These are phyloP conservation scores for Narthecium ossifragum DNA, from an alignment of 106 monocot species.

Conservation along the genomic window DNA sequence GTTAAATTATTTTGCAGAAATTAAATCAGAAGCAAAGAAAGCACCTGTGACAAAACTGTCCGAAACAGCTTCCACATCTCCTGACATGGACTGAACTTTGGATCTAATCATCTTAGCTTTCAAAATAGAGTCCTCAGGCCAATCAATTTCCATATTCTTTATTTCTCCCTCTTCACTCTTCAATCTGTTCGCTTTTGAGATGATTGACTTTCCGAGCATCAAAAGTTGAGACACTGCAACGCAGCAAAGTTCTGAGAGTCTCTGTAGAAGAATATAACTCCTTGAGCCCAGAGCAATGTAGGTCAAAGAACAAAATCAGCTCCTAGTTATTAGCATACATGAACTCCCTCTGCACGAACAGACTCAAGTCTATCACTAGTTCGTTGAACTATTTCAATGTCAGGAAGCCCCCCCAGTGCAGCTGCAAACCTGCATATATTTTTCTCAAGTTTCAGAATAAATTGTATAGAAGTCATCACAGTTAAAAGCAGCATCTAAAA, in stretches of 20 bases:
- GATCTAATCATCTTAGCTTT: conserved; percentile 88
- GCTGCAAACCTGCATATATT: conserved; percentile 79
- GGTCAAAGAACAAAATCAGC: too few species aligned
- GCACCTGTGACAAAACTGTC: conserved; percentile 75
- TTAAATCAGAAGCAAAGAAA: too few species aligned
- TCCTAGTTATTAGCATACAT: conserved; percentile 46
- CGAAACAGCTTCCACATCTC: conserved; percentile 66
- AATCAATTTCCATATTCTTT: conserved; percentile 47
- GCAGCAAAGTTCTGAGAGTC: conserved; percentile 85
- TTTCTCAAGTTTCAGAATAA: too few species aligned
- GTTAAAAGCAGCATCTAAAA: too few species aligned
- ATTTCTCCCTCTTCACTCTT: conserved; percentile 26
- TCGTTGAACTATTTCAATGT: conserved; percentile 57
- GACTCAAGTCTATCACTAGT: conserved; percentile 75
- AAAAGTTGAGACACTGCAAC: conserved; percentile 77
- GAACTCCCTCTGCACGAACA: conserved; percentile 82
- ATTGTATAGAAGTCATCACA: too few species aligned
- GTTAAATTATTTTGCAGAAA: too few species aligned
- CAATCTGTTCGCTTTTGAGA: conserved; percentile 55
- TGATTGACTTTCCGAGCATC: conserved; percentile 70
- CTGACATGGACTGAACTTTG: conserved; percentile 60
- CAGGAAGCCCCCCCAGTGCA: conserved; percentile 59
- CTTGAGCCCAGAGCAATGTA: background rate
- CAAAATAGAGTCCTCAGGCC: conserved; percentile 80
- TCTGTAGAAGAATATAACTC: conserved; percentile 40